Conservation (phyloP, 345 rosid genomes). For the Boechera stricta region DNA sequence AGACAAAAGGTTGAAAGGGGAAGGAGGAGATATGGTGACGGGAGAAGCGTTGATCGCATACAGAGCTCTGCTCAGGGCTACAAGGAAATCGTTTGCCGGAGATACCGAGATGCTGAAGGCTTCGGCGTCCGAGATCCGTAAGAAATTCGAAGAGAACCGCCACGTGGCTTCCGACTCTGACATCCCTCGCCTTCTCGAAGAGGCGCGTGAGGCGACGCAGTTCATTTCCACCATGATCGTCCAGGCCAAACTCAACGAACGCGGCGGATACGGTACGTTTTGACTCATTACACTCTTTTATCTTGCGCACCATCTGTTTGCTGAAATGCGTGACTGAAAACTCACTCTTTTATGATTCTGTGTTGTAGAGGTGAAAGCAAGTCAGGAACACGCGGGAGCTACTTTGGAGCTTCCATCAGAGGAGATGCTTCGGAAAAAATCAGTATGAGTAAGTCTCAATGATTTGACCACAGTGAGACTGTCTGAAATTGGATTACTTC, state of each 20-base stretch:
- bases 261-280: slow-evolving; percentile 76
- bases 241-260: slow-evolving; percentile 88
- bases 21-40: slow-evolving; percentile 48
- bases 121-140: slow-evolving; percentile 74
- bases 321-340: slow-evolving; percentile 39
- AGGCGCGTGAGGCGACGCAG: slow-evolving; percentile 81
- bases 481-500: slow-evolving; percentile 1
- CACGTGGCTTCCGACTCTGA: slow-evolving; percentile 63
- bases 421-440: slow-evolving; percentile 57
- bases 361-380: slow-evolving; percentile 77
- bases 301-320: slow-evolving; percentile 48
- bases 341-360: neutral
- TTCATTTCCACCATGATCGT: slow-evolving; percentile 91
- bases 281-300: neutral
- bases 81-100: slow-evolving; percentile 75
- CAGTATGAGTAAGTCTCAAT: slow-evolving; percentile 44
- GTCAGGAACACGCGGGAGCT: slow-evolving; percentile 78
- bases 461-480: slow-evolving; percentile 6
- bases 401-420: slow-evolving; percentile 88
- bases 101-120: slow-evolving; percentile 75
- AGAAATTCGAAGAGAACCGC: slow-evolving; percentile 83
- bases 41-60: slow-evolving; percentile 68
- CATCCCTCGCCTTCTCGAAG: slow-evolving; percentile 72
- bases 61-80: slow-evolving; percentile 72
- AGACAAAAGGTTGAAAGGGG: neutral